Percentiles rank a stretch among this genome's conserved stretches.
phyloP scores from a whole-genome alignment of 2,329 filamentous ascomycete genomes.

The Neofusicoccum sp. region DNA sequence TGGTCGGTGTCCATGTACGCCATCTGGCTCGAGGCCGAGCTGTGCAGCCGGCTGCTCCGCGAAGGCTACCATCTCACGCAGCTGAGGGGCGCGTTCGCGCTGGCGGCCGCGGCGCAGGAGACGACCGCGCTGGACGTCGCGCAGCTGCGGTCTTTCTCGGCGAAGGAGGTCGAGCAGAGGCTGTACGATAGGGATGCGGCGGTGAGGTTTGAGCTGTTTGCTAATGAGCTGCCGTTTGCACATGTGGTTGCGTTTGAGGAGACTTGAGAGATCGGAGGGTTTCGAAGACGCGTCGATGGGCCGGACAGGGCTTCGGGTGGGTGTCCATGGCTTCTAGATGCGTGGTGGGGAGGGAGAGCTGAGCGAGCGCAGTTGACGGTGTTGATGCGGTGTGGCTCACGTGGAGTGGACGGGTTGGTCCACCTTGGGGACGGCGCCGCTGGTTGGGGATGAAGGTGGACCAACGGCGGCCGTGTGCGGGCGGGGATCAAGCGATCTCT shows the following conservation, averaged over 20 bases:
- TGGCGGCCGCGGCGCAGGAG: conserved; percentile 26
- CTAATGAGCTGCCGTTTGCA: conserved; percentile 9
- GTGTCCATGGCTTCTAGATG: too few relatives aligned
- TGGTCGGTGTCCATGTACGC: conserved; percentile 36
- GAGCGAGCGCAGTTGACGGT: too few relatives aligned
- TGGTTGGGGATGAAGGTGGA: too few relatives aligned
- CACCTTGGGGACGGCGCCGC: too few relatives aligned
- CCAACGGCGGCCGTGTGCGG: too few relatives aligned
- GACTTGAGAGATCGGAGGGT: neutral
- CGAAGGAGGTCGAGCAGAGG: neutral
- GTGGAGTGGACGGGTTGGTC: too few relatives aligned
- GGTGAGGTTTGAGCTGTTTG: conserved; percentile 8
- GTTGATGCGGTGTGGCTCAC: too few relatives aligned
- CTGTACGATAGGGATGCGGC: neutral
- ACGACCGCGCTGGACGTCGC: conserved; percentile 24
- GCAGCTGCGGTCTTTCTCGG: conserved; percentile 18
- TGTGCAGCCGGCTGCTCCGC: conserved; percentile 26
- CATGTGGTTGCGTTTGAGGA: neutral
- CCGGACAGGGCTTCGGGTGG: too few relatives aligned
- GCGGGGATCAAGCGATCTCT: too few relatives aligned
- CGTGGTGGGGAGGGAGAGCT: too few relatives aligned
- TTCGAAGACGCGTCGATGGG: too few relatives aligned
- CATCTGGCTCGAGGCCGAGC: conserved; percentile 36
- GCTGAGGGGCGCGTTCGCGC: conserved; percentile 31
- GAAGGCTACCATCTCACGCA: conserved; percentile 32